Conservation (phyloP, 495 filamentous ascomycete genomes). For the Penicillium psychrofluorescens region DNA sequence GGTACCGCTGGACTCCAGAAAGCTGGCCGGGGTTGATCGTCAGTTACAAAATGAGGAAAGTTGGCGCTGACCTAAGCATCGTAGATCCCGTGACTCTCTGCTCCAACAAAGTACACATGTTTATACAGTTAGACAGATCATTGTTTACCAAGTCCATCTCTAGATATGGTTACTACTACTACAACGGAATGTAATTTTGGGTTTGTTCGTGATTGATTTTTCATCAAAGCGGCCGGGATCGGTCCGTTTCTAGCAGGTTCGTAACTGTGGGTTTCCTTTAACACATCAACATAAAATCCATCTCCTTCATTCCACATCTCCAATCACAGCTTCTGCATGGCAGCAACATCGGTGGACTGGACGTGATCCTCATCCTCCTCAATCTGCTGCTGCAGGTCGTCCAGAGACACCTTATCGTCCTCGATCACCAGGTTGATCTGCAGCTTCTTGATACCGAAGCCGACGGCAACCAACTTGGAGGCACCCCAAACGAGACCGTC, state of each 20-base stretch:
- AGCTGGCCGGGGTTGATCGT: too few relatives aligned
- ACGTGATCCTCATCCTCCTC: constrained; percentile 91
- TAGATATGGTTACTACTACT: constrained; percentile 8
- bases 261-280: constrained; percentile 23
- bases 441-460: constrained; percentile 99
- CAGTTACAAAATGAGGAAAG: too few relatives aligned
- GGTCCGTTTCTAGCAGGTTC: constrained; percentile 18
- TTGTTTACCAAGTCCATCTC: not conserved
- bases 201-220: constrained; percentile 8
- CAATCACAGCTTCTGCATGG: constrained; percentile 87
- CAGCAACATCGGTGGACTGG: constrained; percentile 85
- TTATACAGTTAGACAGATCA: too few relatives aligned
- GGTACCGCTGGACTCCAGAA: too few relatives aligned
- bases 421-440: constrained; percentile 97
- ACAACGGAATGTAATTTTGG: constrained; percentile 14
- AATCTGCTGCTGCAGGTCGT: constrained; percentile 83
- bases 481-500: constrained; percentile 96
- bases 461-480: constrained; percentile 79
- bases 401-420: constrained; percentile 88
- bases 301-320: constrained; percentile 30
- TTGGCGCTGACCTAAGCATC: too few relatives aligned
- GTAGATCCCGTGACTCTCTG: too few relatives aligned
- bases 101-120: too few relatives aligned
- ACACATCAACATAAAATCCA: constrained; percentile 28
- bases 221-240: constrained; percentile 18